These are phyloP conservation scores for Hebeloma cylindrosporum DNA, from an alignment of 768 basidiomycete genomes.

Conservation along the genomic window DNA sequence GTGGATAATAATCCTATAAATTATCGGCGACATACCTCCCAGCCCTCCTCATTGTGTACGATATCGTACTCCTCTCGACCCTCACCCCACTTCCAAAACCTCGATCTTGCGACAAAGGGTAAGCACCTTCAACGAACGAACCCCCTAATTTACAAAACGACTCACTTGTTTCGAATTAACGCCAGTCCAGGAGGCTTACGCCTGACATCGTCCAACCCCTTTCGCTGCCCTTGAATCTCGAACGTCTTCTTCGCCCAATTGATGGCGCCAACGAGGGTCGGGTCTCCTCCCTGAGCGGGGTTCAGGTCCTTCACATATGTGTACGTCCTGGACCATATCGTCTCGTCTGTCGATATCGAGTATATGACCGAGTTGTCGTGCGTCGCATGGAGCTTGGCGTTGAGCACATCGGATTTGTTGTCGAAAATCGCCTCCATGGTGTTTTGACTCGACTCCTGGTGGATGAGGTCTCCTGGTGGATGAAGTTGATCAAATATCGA, in stretches of 20 bases:
- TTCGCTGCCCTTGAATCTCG: conserved; percentile 44
- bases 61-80: conserved; percentile 47
- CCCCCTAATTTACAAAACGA: neutral
- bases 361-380: conserved; percentile 49
- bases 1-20: conserved; percentile 17
- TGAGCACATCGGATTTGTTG: conserved; percentile 49
- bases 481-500: too few relatives aligned
- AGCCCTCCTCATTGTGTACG: conserved; percentile 42
- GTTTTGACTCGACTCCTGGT: too few relatives aligned
- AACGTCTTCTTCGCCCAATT: conserved; percentile 51
- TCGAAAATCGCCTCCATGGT: conserved; percentile 53
- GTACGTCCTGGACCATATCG: conserved; percentile 41
- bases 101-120: conserved; percentile 25
- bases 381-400: conserved; percentile 39
- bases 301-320: conserved; percentile 50
- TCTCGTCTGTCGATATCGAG: conserved; percentile 42
- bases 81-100: conserved; percentile 45
- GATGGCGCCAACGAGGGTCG: conserved; percentile 44
- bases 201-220: conserved; percentile 40
- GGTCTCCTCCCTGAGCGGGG: conserved; percentile 34
- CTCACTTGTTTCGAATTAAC: conserved; percentile 39
- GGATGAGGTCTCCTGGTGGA: too few relatives aligned
- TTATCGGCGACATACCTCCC: conserved; percentile 37
- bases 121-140: neutral
- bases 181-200: conserved; percentile 36